These are phyloP conservation scores for Ceratocystis eucalypticola DNA, from an alignment of 2,329 filamentous ascomycete species.

Conservation along the genomic window DNA sequence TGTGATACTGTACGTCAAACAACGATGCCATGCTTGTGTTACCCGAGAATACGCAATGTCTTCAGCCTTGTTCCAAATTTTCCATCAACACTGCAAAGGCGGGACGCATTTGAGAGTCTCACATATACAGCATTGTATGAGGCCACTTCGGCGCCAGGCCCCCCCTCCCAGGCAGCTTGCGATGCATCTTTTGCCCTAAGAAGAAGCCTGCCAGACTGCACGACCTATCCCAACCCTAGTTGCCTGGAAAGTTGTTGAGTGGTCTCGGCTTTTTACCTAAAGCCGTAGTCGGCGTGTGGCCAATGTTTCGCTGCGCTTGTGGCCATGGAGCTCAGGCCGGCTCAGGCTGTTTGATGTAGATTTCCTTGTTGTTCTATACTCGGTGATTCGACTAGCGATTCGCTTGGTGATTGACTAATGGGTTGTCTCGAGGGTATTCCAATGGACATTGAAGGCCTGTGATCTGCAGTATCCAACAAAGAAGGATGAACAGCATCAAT, in stretches of 20 bases:
- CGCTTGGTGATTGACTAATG: not conserved
- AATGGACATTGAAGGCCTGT: not conserved
- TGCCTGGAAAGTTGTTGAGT: not conserved
- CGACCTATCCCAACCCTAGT: no score
- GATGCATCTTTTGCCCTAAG: no score
- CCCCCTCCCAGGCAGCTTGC: no score
- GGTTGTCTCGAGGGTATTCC: not conserved
- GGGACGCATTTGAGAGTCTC: not conserved
- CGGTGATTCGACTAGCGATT: not conserved
- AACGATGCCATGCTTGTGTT: not conserved
- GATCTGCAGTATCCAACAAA: not conserved
- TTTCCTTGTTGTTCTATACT: not conserved
- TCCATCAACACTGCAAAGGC: not conserved
- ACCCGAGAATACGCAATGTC: not conserved
- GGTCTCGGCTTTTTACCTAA: not conserved
- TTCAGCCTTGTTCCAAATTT: not conserved
- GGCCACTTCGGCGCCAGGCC: not conserved
- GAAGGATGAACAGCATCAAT: not conserved
- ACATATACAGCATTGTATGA: not conserved
- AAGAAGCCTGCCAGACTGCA: no score
- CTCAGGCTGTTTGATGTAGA: not conserved
- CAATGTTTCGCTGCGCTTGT: not conserved
- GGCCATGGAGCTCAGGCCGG: not conserved
- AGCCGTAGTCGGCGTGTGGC: not conserved
- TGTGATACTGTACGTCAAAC: not conserved